Conservation (phyloP, 257 asterid genomes). For the Solanum etuberosum region DNA sequence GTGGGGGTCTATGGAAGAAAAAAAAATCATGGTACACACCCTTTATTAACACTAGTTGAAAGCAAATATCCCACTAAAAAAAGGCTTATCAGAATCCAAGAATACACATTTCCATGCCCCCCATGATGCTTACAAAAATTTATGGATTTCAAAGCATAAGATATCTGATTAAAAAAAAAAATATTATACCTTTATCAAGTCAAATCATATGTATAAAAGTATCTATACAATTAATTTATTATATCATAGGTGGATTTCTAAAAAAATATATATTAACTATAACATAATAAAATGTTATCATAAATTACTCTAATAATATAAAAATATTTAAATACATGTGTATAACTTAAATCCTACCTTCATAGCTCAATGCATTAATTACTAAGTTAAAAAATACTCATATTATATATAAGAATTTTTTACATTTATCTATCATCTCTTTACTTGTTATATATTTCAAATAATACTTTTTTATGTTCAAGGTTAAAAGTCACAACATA, state of each 20-base stretch:
- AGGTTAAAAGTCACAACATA: background rate
- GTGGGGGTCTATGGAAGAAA: background rate
- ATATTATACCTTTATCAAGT: background rate
- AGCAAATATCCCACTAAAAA: conserved; percentile 12
- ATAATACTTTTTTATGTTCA: no score
- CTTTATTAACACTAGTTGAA: conserved; percentile 13
- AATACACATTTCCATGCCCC: conserved; percentile 21
- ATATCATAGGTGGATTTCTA: background rate
- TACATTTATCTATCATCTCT: background rate
- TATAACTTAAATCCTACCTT: background rate
- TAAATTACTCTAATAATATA: background rate
- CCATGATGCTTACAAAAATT: conserved; percentile 18
- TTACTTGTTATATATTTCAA: no score
- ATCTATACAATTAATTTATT: background rate
- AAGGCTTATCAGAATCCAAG: conserved; percentile 27
- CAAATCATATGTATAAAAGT: background rate
- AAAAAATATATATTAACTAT: background rate
- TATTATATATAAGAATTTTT: background rate
- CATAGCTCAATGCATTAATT: background rate
- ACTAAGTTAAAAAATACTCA: background rate
- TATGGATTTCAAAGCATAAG: conserved; percentile 19
- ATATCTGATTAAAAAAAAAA: background rate
- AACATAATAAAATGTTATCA: background rate
- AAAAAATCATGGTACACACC: background rate
- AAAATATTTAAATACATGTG: background rate